Base-by-base conservation (phyloP, 2,329 filamentous ascomycete genomes). In the Graphium sp. region DNA sequence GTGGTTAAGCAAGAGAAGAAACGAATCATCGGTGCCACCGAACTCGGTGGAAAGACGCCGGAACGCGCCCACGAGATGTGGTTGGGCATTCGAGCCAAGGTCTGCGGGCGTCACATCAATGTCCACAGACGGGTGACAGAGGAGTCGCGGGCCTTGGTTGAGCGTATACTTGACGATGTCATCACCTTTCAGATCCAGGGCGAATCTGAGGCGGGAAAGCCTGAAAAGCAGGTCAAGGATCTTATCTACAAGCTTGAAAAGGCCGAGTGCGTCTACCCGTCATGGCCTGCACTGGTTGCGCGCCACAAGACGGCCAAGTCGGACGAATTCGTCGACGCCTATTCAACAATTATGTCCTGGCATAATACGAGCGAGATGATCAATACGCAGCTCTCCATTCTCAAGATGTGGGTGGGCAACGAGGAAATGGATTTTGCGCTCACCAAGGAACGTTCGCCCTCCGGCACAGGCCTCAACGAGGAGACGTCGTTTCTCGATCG, bases 1-100 rank as follows among this genome's bases (percentile, higher is more conserved):
- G 89, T 98, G 7, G 87, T 98, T 33, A 82, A 83, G 43, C 89
- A 98, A 51, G 89, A 98, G 56, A 98, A 98, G 62, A 92, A 93
- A 51, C 74, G 89, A 24, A 53, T 98, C 43, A 89, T 91, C 39
- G 85, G 83, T 25, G 76, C 81, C 4, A 60, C 63, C 9, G 71
- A 75, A 30, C 56, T 65, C 34, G 47, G 56, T 7, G 64, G 61
- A 31, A 67, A 67, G 37, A 61, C 67, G 27, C 79, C 82, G 25
- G 72, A 84, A 37, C 78, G 79, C 43, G 69, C 71, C 18, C 29
- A 28, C 17, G 79, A 81, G 45, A 64, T 95, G 13, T 98, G 89
- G 85, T 58, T 94, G 25, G 87, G 84, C 6, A 68, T 94, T 18
- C 69, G 85, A 32, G 77, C 89, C 26, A 83, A 77, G 41, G 66